These are phyloP conservation scores for Aphanomyces invadans DNA, from an alignment of 352 stramenopile genomes.

Conservation along the genomic window DNA sequence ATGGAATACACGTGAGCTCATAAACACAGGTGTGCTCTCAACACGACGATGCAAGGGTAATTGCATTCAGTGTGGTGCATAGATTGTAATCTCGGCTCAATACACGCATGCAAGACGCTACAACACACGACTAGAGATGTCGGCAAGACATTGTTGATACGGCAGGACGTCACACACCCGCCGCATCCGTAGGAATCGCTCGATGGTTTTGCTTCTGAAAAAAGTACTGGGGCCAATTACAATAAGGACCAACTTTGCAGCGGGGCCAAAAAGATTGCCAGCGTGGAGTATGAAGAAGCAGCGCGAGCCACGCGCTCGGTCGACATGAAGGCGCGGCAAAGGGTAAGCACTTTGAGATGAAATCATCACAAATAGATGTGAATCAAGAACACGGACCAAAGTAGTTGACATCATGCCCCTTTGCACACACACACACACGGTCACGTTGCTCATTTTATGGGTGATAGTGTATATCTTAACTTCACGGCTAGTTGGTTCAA, in stretches of 20 bases:
- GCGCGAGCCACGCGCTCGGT: slow-evolving; percentile 28
- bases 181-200: slow-evolving; percentile 84
- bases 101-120: slow-evolving; percentile 28
- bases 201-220: slow-evolving; percentile 69
- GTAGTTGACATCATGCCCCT: slow-evolving; percentile 78
- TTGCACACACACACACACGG: slow-evolving; percentile 27
- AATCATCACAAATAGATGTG: slow-evolving; percentile 86
- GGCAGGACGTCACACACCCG: slow-evolving; percentile 38
- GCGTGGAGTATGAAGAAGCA: slow-evolving; percentile 84
- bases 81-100: slow-evolving; percentile 66
- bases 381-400: slow-evolving; percentile 90
- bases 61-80: slow-evolving; percentile 81
- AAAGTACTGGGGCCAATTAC: slow-evolving; percentile 86
- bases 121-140: slow-evolving; percentile 38
- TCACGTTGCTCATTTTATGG: slow-evolving; percentile 85
- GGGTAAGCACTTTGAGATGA: slow-evolving; percentile 82
- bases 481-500: slow-evolving; percentile 89
- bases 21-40: slow-evolving; percentile 86
- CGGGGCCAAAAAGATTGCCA: slow-evolving; percentile 76
- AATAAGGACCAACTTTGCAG: slow-evolving; percentile 82
- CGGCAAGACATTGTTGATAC: slow-evolving; percentile 80
- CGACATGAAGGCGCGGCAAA: too few species aligned
- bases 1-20: slow-evolving; percentile 42
- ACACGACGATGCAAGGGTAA: slow-evolving; percentile 81
- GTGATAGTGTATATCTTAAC: slow-evolving; percentile 89